phyloP scores from a whole-genome alignment of 75 land plant species.

The Picea sitchensis region DNA sequence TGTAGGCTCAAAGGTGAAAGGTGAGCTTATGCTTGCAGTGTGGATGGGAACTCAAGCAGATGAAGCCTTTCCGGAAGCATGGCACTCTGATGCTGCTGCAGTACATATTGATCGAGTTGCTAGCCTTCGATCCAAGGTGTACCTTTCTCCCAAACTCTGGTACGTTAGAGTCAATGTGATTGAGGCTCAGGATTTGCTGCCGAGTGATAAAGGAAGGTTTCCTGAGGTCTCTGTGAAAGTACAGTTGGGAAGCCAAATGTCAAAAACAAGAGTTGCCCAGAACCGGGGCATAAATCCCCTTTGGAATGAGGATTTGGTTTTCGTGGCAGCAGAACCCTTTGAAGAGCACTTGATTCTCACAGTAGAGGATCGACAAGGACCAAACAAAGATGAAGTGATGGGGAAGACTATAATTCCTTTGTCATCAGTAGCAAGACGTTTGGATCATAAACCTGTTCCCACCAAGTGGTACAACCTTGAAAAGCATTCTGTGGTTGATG shows the following conservation, averaged over 20 bases:
- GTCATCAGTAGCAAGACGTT: slow-evolving; percentile 27
- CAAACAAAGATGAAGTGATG: slow-evolving; percentile 36
- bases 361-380: slow-evolving; percentile 47
- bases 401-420: slow-evolving; percentile 41
- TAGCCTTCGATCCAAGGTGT: slow-evolving; percentile 53
- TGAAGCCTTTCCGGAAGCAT: slow-evolving; percentile 74
- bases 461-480: slow-evolving; percentile 37
- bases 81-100: slow-evolving; percentile 80
- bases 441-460: slow-evolving; percentile 38
- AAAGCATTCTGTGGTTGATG: slow-evolving; percentile 10
- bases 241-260: slow-evolving; percentile 48
- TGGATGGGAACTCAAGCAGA: slow-evolving; percentile 83
- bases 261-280: slow-evolving; percentile 30
- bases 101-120: slow-evolving; percentile 30
- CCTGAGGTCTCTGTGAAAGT: slow-evolving; percentile 51
- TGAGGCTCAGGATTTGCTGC: slow-evolving; percentile 56
- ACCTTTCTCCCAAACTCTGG: slow-evolving; percentile 73
- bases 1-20: slow-evolving; percentile 32
- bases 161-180: slow-evolving; percentile 67
- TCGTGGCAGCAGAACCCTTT: slow-evolving; percentile 64
- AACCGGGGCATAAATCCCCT: slow-evolving; percentile 29
- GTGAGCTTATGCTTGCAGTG: slow-evolving; percentile 78
- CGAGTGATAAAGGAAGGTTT: slow-evolving; percentile 26
- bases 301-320: slow-evolving; percentile 76
- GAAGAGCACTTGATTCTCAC: slow-evolving; percentile 51